These are phyloP conservation scores for Salvia splendens DNA, from an alignment of 257 asterid genomes.

Conservation along the genomic window DNA sequence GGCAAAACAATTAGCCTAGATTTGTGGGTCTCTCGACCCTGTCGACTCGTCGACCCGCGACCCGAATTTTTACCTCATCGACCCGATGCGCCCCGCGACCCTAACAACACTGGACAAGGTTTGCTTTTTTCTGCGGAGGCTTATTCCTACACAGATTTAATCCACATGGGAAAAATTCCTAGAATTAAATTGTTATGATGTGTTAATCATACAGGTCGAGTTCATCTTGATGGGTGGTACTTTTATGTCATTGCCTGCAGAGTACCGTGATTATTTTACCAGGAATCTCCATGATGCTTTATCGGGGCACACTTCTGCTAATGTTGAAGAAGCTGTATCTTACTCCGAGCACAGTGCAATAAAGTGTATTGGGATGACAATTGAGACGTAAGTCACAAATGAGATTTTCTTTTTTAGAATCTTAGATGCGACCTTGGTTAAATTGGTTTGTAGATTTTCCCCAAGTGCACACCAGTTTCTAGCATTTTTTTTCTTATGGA, in stretches of 20 bases:
- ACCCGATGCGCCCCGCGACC: too few relatives aligned
- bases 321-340: slow-evolving; percentile 95
- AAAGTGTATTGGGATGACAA: slow-evolving; percentile 99
- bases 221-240: slow-evolving; percentile 99
- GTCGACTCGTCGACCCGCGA: too few relatives aligned
- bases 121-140: slow-evolving; percentile 28
- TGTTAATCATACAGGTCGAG: slow-evolving; percentile 70
- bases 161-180: not conserved
- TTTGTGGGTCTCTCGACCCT: too few relatives aligned
- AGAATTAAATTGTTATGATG: slow-evolving; percentile 21
- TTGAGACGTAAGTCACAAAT: slow-evolving; percentile 74
- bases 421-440: not conserved
- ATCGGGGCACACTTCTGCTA: slow-evolving; percentile 95
- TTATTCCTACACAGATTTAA: slow-evolving; percentile 25
- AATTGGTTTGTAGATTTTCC: not conserved
- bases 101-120: too few relatives aligned
- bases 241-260: slow-evolving; percentile 96
- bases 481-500: not conserved
- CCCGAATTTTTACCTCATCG: too few relatives aligned
- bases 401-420: slow-evolving; percentile 3
- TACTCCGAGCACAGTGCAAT: slow-evolving; percentile 93
- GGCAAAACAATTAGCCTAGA: too few relatives aligned
- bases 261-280: slow-evolving; percentile 85
- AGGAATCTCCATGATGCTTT: slow-evolving; percentile 98
- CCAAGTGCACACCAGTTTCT: slow-evolving; percentile 2